Evolutionary conservation across 2,329 filamentous ascomycete genomes (phyloP).

Genomic region (Claviceps africana): DNA sequence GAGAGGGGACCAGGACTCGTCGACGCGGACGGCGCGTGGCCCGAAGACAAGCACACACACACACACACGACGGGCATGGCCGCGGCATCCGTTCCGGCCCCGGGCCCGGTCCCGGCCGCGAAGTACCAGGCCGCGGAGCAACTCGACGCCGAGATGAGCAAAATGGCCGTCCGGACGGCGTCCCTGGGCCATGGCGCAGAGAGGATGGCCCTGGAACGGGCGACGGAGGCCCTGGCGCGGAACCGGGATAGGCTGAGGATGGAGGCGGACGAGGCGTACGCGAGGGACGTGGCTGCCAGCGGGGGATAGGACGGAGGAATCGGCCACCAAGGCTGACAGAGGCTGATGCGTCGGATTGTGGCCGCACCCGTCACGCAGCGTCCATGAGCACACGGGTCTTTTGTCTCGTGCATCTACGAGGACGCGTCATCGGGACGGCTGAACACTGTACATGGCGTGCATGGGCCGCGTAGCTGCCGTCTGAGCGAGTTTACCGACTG

Average conservation of each 20-base stretch:
- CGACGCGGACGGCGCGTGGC: constrained; percentile 18
- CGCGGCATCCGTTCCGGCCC: constrained; percentile 6
- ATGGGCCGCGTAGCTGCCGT: too few relatives aligned
- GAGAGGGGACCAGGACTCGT: constrained; percentile 3
- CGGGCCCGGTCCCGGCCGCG: constrained; percentile 15
- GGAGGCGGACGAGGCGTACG: constrained; percentile 34
- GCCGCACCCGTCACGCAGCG: too few relatives aligned
- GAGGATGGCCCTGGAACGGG: constrained; percentile 15
- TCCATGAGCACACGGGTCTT: too few relatives aligned
- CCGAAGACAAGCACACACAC: too few relatives aligned
- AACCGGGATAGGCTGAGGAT: constrained; percentile 25
- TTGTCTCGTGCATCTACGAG: too few relatives aligned
- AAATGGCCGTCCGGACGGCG: constrained; percentile 16
- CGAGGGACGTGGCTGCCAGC: constrained; percentile 23
- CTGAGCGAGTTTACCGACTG: too few relatives aligned
- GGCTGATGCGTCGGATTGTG: too few relatives aligned
- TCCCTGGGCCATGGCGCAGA: constrained; percentile 11
- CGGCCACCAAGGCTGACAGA: too few relatives aligned
- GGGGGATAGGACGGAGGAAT: background rate
- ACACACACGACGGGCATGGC: too few relatives aligned
- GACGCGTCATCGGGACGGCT: too few relatives aligned
- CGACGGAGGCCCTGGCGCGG: constrained; percentile 25
- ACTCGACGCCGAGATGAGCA: constrained; percentile 20
- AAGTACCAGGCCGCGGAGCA: constrained; percentile 24
- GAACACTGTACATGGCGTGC: too few relatives aligned